phyloP scores from a whole-genome alignment of 2,329 filamentous ascomycete genomes.

The Arthrobotrys iridis region DNA sequence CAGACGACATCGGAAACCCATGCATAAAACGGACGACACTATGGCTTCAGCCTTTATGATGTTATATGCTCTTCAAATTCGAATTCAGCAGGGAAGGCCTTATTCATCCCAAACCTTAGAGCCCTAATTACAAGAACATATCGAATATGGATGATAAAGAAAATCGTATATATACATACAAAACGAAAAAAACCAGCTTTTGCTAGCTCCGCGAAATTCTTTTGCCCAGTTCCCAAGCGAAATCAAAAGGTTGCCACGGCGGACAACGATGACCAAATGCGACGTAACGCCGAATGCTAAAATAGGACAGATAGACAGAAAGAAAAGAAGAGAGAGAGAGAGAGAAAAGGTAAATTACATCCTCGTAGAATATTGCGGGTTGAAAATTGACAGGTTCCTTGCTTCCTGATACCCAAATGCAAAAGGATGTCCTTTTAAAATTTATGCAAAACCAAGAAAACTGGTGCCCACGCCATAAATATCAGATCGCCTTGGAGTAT shows the following conservation, averaged over 20 bases:
- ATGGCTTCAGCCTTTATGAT: no score
- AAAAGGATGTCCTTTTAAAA: background rate
- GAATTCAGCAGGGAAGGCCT: background rate
- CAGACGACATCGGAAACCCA: background rate
- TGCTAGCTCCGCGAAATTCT: slow-evolving; percentile 15
- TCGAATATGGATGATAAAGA: background rate
- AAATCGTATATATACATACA: slow-evolving; percentile 19
- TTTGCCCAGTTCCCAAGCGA: background rate
- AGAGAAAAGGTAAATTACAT: background rate
- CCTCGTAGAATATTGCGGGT: background rate
- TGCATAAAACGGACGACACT: background rate
- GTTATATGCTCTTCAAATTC: background rate
- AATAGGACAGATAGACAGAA: background rate
- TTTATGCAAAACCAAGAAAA: background rate
- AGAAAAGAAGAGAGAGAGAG: no score
- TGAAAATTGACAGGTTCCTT: background rate
- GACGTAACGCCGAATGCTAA: slow-evolving; percentile 31
- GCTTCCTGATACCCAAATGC: background rate
- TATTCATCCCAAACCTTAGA: background rate
- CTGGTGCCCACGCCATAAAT: slow-evolving; percentile 25
- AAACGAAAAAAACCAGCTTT: slow-evolving; percentile 6
- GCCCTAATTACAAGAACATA: background rate
- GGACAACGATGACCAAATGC: slow-evolving; percentile 3
- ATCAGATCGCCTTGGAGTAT: slow-evolving; percentile 26
- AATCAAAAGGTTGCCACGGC: background rate